Conservation (phyloP, 371 early-diverging fungal species). For the Mortierella sp. region DNA sequence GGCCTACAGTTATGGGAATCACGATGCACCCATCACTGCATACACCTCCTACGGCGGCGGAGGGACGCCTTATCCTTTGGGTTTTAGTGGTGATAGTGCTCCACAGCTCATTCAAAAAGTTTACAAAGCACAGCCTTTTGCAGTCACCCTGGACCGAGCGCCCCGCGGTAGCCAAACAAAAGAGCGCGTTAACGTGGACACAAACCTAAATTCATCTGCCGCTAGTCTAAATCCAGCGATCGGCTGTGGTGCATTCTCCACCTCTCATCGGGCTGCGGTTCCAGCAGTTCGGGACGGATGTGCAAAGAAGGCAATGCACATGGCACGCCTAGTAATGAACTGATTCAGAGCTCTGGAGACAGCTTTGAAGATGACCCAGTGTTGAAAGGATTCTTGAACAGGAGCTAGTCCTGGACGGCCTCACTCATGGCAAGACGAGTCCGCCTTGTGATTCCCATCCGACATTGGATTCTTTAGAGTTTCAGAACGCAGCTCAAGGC, state of each 20-base stretch:
- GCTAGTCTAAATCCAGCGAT: no score
- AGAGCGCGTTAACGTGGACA: not conserved
- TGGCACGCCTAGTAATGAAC: not conserved
- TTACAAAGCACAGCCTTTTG: not conserved
- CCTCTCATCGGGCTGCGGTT: not conserved
- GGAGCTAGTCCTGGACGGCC: not conserved
- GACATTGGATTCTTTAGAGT: no score
- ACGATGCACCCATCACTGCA: no score
- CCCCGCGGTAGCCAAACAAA: not conserved
- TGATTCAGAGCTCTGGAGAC: not conserved
- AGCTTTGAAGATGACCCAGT: conserved; percentile 5
- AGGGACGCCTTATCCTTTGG: no score
- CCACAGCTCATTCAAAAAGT: not conserved
- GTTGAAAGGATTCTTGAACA: not conserved
- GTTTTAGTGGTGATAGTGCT: no score
- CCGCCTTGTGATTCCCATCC: no score
- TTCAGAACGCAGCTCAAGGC: no score
- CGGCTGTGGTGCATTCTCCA: conserved; percentile 8
- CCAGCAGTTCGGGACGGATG: not conserved
- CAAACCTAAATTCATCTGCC: not conserved
- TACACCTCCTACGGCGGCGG: no score
- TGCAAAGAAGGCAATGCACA: not conserved
- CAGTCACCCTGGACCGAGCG: not conserved
- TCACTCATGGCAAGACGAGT: not conserved
- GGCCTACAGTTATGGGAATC: no score